Conservation (phyloP, 768 basidiomycete genomes). For the Ramaria rubella region DNA sequence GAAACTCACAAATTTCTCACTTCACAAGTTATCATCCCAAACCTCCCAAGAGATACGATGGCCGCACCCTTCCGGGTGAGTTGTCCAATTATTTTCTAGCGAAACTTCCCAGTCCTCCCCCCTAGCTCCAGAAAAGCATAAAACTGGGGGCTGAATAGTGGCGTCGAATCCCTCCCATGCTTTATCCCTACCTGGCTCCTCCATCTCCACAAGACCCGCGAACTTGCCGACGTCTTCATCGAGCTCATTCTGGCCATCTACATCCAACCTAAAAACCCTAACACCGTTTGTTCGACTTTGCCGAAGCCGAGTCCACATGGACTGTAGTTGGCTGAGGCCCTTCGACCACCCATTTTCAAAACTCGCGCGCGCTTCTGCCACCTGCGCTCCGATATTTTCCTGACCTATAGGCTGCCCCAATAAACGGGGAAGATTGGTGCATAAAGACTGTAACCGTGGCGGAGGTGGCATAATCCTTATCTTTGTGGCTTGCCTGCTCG, state of each 20-base stretch:
- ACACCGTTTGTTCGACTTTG: constrained; percentile 39
- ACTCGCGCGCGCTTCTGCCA: constrained; percentile 37
- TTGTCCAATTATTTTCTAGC: background rate
- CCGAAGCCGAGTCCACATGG: constrained; percentile 39
- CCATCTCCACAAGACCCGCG: constrained; percentile 29
- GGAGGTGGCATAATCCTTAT: constrained; percentile 53
- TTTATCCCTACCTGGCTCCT: constrained; percentile 17
- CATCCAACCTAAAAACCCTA: constrained; percentile 36
- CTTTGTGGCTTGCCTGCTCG: constrained; percentile 23
- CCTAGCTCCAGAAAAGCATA: constrained; percentile 35
- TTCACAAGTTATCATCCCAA: constrained; percentile 28
- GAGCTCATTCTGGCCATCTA: constrained; percentile 19
- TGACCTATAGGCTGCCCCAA: background rate
- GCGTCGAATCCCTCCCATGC: constrained; percentile 19
- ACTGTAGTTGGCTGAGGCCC: constrained; percentile 47
- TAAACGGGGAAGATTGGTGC: constrained; percentile 29
- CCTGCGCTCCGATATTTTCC: constrained; percentile 21
- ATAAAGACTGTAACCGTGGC: constrained; percentile 44
- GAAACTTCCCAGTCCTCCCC: constrained; percentile 9
- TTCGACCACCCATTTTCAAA: constrained; percentile 61
- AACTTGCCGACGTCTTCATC: constrained; percentile 23
- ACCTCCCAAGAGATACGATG: constrained; percentile 30
- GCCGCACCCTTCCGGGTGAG: constrained; percentile 33
- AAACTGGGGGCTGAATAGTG: constrained; percentile 21
- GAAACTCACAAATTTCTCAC: too few relatives aligned